phyloP scores from a whole-genome alignment of 192 early-diverging fungal species.

The Backusella mclennaniae region DNA sequence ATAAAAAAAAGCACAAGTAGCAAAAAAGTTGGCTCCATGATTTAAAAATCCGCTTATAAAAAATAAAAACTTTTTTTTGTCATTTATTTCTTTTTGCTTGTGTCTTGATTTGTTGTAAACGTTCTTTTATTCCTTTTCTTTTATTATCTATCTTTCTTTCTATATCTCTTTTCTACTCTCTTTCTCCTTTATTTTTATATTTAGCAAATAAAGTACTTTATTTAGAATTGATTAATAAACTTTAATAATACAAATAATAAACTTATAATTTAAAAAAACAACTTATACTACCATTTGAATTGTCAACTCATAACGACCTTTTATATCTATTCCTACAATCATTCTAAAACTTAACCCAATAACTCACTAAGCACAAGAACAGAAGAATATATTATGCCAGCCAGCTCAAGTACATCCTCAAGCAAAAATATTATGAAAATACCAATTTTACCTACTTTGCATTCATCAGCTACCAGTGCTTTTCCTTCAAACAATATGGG shows the following conservation, averaged over 20 bases:
- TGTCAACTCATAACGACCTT: neutral
- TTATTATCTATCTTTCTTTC: neutral
- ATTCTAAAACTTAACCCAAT: too few species aligned
- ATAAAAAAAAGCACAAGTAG: too few species aligned
- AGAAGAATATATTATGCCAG: neutral
- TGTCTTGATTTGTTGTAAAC: neutral
- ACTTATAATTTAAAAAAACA: neutral
- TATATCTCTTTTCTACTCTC: neutral
- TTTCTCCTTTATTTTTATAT: neutral
- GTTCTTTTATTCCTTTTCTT: neutral
- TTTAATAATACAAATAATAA: neutral
- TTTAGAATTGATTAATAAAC: too few species aligned
- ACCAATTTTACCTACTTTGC: neutral
- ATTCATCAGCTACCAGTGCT: neutral
- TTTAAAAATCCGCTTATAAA: too few species aligned
- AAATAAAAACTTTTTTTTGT: neutral
- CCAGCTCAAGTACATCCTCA: neutral
- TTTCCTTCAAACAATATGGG: neutral
- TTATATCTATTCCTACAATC: too few species aligned
- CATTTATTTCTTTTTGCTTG: neutral
- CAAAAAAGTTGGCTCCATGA: too few species aligned
- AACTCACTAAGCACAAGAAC: neutral
- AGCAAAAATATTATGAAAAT: neutral
- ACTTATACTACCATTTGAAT: too few species aligned
- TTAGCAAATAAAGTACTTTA: too few species aligned